A percentile compares a stretch with the other conserved stretches of the same genome.
phyloP scores from a whole-genome alignment of 805 yeast species.

The Huiozyma sinensis region DNA sequence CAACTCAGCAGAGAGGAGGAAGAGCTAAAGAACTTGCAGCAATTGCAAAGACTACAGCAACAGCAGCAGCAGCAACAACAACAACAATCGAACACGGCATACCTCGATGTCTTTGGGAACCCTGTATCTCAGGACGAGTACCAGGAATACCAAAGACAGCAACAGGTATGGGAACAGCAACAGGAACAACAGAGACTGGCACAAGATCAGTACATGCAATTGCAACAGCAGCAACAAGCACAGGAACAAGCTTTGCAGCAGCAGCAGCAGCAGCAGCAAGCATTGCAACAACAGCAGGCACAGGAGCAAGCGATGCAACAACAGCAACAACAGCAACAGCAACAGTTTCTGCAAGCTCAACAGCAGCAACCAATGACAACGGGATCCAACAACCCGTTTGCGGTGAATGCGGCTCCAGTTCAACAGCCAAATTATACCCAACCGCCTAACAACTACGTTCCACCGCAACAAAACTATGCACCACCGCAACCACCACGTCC shows the following conservation, averaged over 20 bases:
- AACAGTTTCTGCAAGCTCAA: constrained; percentile 1
- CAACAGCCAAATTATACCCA: not conserved
- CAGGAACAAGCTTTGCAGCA: constrained; percentile 3
- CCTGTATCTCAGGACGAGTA: constrained; percentile 23
- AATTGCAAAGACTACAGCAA: constrained; percentile 19
- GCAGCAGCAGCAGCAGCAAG: constrained; percentile 4
- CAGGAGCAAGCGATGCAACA: too few species aligned
- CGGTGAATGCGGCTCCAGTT: constrained; percentile 26
- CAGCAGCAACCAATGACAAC: constrained; percentile 45
- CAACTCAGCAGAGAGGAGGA: constrained; percentile 26
- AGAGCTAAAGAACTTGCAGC: constrained; percentile 23
- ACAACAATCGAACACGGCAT: constrained; percentile 8
- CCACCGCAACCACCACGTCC: not conserved
- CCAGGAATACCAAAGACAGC: constrained; percentile 25
- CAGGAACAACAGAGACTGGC: constrained; percentile 21
- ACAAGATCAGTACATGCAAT: constrained; percentile 18
- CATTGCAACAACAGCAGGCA: constrained; percentile 1
- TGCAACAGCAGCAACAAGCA: constrained; percentile 17
- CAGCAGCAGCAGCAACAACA: constrained; percentile 8
- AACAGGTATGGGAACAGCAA: constrained; percentile 12
- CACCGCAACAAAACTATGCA: not conserved
- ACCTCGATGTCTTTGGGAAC: constrained; percentile 21
- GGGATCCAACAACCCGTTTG: constrained; percentile 74
- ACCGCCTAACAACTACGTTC: not conserved
- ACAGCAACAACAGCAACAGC: constrained; percentile 24